Evolutionary conservation across 495 filamentous ascomycete species (phyloP), one percentile per base, ranked within the genome.

Genomic region (Tuber melanosporum): DNA sequence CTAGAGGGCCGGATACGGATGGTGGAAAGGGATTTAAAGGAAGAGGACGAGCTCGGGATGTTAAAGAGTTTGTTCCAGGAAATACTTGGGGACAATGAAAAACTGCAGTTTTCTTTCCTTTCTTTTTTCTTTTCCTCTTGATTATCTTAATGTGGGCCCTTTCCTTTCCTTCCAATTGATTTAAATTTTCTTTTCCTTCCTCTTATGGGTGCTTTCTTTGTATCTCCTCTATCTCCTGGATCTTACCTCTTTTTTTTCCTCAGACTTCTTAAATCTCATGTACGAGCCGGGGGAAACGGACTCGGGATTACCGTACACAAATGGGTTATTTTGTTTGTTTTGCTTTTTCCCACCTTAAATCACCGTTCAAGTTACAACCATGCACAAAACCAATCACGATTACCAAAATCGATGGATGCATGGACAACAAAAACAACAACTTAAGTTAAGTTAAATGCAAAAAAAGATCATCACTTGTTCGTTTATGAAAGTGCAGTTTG

Each of bases 1-100:
- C 80, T 4, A 76, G 76, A 36, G 80, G 80, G 4, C 80, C 80
- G 3, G 80, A 82, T 71, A 57, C 62, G 52, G 80, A 79, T 44
- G 80, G 80, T 12, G 76, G 79, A 9, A 71, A 43, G 26, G 80
- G 80, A 45, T 82, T 76, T 70, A 79, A 76, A 57, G 70, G 79
- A 47, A 57, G 72, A 57, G 79, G 77, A 14, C 14, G 41, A 41
- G 17, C 22, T 22, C 26, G 57, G 3, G 57, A 66, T 36, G 57
- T 26, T 19, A 66, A 66, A 66, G 57, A 66, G 57, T 66, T 66
- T 66, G 32, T 66, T 26, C 57, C 57, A 12, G 57, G 57, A 14
- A 66, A 66, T 66, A 36, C 26, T 15, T 66, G 57, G 57, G 26
- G 57, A 26, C 26, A 66, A 32, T 66, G 57, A 36, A 36, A 3